Evolutionary conservation across 2,329 filamentous ascomycete species (phyloP).

Genomic region (Salinomyces thailandicus): DNA sequence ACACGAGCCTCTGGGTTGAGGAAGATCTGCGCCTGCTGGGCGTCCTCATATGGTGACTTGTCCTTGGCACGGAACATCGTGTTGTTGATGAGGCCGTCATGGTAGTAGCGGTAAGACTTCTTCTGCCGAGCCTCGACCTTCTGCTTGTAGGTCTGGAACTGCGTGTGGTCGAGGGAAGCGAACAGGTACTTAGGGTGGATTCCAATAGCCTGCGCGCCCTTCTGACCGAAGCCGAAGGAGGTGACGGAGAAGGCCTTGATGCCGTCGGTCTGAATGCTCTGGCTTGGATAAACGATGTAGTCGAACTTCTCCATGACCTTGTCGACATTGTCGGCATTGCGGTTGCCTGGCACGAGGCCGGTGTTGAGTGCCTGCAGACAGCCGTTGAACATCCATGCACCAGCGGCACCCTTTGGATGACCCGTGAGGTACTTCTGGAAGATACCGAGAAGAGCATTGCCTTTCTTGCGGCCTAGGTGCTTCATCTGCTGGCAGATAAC

Average conservation of each 20-base stretch:
- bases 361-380: slow-evolving; percentile 90
- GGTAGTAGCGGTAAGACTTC: slow-evolving; percentile 98
- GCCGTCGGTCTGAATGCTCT: slow-evolving; percentile 91
- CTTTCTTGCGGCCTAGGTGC: slow-evolving; percentile 90
- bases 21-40: slow-evolving; percentile 77
- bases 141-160: slow-evolving; percentile 69
- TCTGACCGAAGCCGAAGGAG: slow-evolving; percentile 98
- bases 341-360: slow-evolving; percentile 89
- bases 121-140: slow-evolving; percentile 93
- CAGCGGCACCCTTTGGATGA: slow-evolving; percentile 97
- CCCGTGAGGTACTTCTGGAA: slow-evolving; percentile 99
- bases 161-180: slow-evolving; percentile 78
- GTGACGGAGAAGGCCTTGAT: slow-evolving; percentile 98
- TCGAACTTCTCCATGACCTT: slow-evolving; percentile 95
- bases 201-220: slow-evolving; percentile 94
- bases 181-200: slow-evolving; percentile 94
- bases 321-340: slow-evolving; percentile 96
- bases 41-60: slow-evolving; percentile 79
- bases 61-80: slow-evolving; percentile 92
- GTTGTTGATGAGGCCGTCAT: slow-evolving; percentile 97
- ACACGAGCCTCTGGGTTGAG: slow-evolving; percentile 91
- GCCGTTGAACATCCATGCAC: slow-evolving; percentile 99
- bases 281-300: slow-evolving; percentile 93
- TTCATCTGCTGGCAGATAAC: slow-evolving; percentile 94
- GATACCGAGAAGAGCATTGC: slow-evolving; percentile 89